These are phyloP conservation scores for Candida vaughaniae DNA, from an alignment of 805 yeast genomes.

Conservation along the genomic window DNA sequence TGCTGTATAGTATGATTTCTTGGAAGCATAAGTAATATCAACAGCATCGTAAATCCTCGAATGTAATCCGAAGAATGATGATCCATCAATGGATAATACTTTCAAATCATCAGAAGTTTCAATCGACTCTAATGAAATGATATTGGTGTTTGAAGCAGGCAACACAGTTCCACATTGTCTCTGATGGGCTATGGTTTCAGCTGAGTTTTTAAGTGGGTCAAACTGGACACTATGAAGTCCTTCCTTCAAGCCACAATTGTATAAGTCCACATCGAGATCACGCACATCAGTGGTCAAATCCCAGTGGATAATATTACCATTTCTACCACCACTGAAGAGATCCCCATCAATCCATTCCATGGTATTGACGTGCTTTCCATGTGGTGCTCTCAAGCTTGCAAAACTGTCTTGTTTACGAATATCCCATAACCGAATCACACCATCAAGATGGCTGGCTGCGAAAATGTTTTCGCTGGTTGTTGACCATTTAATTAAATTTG, in stretches of 20 bases:
- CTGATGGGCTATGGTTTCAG: conserved; percentile 28
- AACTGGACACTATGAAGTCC: conserved; percentile 44
- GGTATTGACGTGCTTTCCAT: conserved; percentile 44
- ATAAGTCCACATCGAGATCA: conserved; percentile 13
- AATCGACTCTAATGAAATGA: conserved; percentile 45
- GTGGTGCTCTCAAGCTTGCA: conserved; percentile 57
- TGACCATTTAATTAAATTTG: conserved; percentile 61
- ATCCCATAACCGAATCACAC: conserved; percentile 70
- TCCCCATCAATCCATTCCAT: conserved; percentile 61
- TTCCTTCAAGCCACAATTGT: conserved; percentile 44
- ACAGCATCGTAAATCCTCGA: conserved; percentile 35
- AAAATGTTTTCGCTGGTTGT: conserved; percentile 56
- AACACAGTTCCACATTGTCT: conserved; percentile 62
- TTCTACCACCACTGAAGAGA: conserved; percentile 58
- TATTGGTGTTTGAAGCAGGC: conserved; percentile 56
- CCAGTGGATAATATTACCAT: conserved; percentile 72
- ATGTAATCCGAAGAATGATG: conserved; percentile 59
- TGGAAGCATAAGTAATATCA: conserved; percentile 18
- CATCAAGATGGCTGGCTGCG: conserved; percentile 62
- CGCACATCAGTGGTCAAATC: conserved; percentile 38
- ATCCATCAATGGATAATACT: conserved; percentile 53
- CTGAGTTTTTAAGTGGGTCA: conserved; percentile 30
- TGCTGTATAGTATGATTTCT: conserved; percentile 28
- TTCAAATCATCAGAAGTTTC: conserved; percentile 29
- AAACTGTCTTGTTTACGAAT: conserved; percentile 59